Base-by-base conservation (phyloP, 352 stramenopile genomes). In the Nannochloropsis limnetica region DNA sequence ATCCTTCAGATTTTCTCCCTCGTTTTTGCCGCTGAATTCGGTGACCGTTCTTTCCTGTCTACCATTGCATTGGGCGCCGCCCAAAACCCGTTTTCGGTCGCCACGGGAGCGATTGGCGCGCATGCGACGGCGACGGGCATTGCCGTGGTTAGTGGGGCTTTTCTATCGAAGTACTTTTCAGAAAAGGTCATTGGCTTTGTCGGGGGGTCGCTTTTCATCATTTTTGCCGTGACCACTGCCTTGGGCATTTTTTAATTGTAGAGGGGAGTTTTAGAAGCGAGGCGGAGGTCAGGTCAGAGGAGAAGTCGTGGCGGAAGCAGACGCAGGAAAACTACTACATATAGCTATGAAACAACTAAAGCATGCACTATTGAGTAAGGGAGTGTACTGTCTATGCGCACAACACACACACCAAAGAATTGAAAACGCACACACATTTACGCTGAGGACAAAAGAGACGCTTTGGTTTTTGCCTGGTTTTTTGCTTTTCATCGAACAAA, bases 11-110 rank as follows among this genome's bases (percentile, higher is more conserved):
- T 90, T 27, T 94, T 93, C 87, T 90, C 86, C 14, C 85, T 94
- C 44, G 91, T 94, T 23, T 94, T 94, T 85, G 90, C 90, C 31
- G 91, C 90, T n/a, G 91, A 94, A 87, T 94, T 94, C 85, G 91
- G 91, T 80, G 91, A 94, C 86, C 85, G 90, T 68, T 92, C 88
- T 6, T 94, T 94, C 82, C 84, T 95, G 29, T 90, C 90, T 20
- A 95, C 91, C 6, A 95, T 95, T 81, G 91, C 91, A 14, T 83
- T 95, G 68, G 89, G 85, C 15, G 91, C 91, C 45, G 90, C 91
- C 80, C 90, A 94, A 84, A 93, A 93, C 86, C 90, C 91, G 11
- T 84, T 86, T 90, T 32, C 89, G 87, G 91, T 95, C 49, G 89
- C 84, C 43, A 86, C 83, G 25, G 91, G 91, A 27, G 90, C 88